Base-by-base conservation (phyloP, 495 filamentous ascomycete genomes). In the Penicillium soppii region DNA sequence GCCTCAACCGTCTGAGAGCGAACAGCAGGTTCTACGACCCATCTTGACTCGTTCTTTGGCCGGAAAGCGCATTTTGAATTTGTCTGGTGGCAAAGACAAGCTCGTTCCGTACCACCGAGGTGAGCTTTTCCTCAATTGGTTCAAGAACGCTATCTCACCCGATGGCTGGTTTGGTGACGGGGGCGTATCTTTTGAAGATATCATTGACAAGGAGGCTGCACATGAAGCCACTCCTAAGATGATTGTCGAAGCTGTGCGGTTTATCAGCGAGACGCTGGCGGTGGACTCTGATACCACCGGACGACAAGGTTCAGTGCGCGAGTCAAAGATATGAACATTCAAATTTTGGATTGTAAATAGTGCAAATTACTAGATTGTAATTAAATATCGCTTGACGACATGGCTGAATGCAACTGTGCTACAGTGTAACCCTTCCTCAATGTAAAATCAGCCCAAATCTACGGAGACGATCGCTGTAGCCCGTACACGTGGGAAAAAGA, bases 1-100 rank as follows among this genome's bases (percentile, higher is more conserved):
- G 27, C 76, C 76, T 4, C 56, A 77, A 16, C 77, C 79, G 1
- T 73, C 76, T 2, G 66, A 68, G 8, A 38, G 56, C n/a, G 73
- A 81, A 49, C 64, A 73, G 57, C 39, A 69, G 47, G 58, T 52
- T 12, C 54, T 82, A 16, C 57, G 67, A 8, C 71, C 75, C 1
- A 17, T 74, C 6, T 39, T 84, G 38, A 64, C 64, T 9, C 69
- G 75, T 0, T 72, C 74, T 9, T 56, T 97, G 36, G 72, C 69
- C 1, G 83, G 84, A 0, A 98, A 97, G 68, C 82, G 75, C 47
- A 83, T 97, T 50, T 68, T 97, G 44, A 82, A 88, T 52, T 70
- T 95, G 50, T 85, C 85, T 10, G 94, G 92, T 0, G 86, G 74
- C 0, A 73, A 72, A 15, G 94, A 98, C 65, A 91, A 89, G 60